phyloP scores from a whole-genome alignment of 164 flowering plant genomes.

The Protea cynaroides region DNA sequence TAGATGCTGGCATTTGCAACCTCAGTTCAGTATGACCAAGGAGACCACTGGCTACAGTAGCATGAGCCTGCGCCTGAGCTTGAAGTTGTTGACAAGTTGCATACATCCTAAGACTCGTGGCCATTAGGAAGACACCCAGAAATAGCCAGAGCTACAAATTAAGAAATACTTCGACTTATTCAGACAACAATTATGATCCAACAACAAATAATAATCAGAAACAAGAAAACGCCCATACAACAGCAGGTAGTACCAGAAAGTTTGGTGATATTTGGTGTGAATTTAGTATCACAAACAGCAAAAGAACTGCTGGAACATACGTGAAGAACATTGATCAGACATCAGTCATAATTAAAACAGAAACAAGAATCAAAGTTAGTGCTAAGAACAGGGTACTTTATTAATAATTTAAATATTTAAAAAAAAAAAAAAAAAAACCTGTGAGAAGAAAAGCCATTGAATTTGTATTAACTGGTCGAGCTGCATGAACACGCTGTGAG shows the following conservation, averaged over 20 bases:
- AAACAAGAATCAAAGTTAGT: slow-evolving; percentile 4
- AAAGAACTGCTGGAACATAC: slow-evolving; percentile 46
- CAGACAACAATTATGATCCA: neutral
- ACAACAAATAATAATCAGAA: neutral
- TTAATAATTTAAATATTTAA: too few species aligned
- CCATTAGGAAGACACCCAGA: slow-evolving; percentile 83
- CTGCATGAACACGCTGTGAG: slow-evolving; percentile 70
- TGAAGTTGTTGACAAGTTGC: slow-evolving; percentile 98
- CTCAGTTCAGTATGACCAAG: slow-evolving; percentile 87
- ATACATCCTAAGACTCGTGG: slow-evolving; percentile 88
- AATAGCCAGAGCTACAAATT: slow-evolving; percentile 80
- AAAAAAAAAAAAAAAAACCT: slow-evolving; percentile 26
- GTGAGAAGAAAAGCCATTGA: slow-evolving; percentile 83
- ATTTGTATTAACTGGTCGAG: slow-evolving; percentile 68
- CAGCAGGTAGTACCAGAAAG: slow-evolving; percentile 60
- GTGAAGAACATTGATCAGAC: slow-evolving; percentile 6
- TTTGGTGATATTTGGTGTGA: slow-evolving; percentile 92
- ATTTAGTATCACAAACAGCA: slow-evolving; percentile 83
- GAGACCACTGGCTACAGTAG: slow-evolving; percentile 74
- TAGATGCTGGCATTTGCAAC: slow-evolving; percentile 85
- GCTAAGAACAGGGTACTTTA: neutral
- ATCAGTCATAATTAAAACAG: neutral
- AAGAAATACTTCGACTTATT: neutral
- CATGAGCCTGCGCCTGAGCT: slow-evolving; percentile 93
- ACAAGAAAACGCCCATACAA: neutral